Evolutionary conservation across 73 alveolate genomes (phyloP), one percentile per base, ranked within the genome.

Genomic region (Paramecium octaurelia): DNA sequence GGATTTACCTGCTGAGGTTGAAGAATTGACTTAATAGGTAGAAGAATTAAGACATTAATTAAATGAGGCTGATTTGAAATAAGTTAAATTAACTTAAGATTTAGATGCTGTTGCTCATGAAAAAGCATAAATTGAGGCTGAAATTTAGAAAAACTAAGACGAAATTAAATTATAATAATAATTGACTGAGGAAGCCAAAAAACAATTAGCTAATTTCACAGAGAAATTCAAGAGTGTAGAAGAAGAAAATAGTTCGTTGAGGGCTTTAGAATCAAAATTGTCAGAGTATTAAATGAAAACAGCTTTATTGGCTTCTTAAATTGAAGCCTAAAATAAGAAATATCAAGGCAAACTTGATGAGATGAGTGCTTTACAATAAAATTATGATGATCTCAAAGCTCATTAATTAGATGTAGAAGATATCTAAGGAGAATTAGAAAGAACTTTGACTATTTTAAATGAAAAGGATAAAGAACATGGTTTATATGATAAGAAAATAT

Each of bases 21-120:
- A 73, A 14, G 54, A 73, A 8, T 18, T 73, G 7, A 36, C 9
- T 36, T 20, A 73, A 18, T 36, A 73, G 10, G 59, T 73, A 36
- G 57, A 73, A 73, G 87, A 73, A 73, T 35, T 73, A 73, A 73
- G 60, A 73, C 59, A 73, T 36, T 20, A 5, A 73, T 73, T 73
- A 73, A 73, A 73, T 14, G 87, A 73, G n/a, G 59, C 57, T 36
- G 87, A 73, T 36, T n/a, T 36, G 18, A 73, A 73, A 73, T 36
- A 73, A 36, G 87, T 73, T 73, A 29, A 73, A 73, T 64, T 64
- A 64, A 64, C 84, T 0, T 64, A 64, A 64, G 84, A 64, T 31
- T 64, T 64, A 34, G 84, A 64, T 64, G 84, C 46, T 10, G 84
- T 34, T 2, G 46, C 42, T 64, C 42, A 64, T 64, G 42, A 64